These are phyloP conservation scores for Pseudogymnoascus destructans DNA, from an alignment of 2,329 filamentous ascomycete genomes.

Conservation along the genomic window DNA sequence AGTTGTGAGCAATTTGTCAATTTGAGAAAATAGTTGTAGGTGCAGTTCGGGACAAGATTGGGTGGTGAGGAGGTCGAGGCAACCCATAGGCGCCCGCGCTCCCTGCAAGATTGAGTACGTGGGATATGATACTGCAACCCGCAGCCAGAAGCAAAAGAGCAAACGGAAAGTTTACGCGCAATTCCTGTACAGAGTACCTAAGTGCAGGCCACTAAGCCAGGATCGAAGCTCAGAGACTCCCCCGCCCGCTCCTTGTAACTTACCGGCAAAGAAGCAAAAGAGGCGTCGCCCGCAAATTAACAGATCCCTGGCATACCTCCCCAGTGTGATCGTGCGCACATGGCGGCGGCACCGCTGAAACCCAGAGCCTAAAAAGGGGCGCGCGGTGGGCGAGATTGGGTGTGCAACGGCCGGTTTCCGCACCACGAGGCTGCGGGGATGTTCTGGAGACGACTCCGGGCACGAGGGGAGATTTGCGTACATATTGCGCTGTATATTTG, in stretches of 20 bases:
- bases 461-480: background rate
- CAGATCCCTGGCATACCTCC: background rate
- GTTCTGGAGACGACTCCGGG: background rate
- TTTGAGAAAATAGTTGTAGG: no score
- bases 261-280: background rate
- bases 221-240: background rate
- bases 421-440: background rate
- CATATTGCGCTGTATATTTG: background rate
- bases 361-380: background rate
- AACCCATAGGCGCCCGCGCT: background rate
- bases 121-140: background rate
- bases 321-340: background rate
- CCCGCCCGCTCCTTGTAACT: background rate
- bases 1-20: no score
- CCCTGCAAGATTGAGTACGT: background rate
- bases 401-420: background rate
- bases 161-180: background rate
- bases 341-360: background rate
- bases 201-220: background rate
- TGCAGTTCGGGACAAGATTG: no score
- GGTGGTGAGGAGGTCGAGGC: background rate
- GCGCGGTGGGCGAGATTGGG: background rate
- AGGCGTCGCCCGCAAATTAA: background rate
- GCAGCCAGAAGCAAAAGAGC: background rate
- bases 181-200: background rate